Evolutionary conservation across 768 basidiomycete species (phyloP), one percentile per base, ranked within the genome.

Genomic region (Xanthoconium stramineum): DNA sequence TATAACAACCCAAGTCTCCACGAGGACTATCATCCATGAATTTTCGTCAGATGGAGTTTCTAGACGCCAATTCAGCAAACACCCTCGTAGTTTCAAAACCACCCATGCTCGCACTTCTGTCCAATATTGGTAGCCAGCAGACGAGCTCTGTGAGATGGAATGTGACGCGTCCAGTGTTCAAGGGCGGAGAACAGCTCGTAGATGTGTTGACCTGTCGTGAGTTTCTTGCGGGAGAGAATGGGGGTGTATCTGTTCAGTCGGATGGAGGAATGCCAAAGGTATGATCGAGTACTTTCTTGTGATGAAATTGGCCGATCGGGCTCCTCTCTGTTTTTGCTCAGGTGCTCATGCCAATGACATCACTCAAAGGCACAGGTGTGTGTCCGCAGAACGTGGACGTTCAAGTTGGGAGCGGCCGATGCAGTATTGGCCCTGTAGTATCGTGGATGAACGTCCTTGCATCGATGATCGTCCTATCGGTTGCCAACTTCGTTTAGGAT

Each of bases 41-140:
- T n/a, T n/a, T n/a, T n/a, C n/a, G 44, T 46, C 55, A 84, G 80
- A 74, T 79, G 62, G 70, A 73, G 48, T 81, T 83, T 64, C 65
- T 80, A 48, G 55, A 68, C 5, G 74, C 78, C 24, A 58, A 74
- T 33, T 67, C 76, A 33, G 56, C 71, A 5, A 71, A 75, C 49
- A 69, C 75, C 0, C 65, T 86, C 32, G 79, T 74, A 2, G 65
- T 84, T 36, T 82, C 75, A 38, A 86, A 86, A 60, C 75, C 77
- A 0, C 83, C 85, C 1, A 66, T 86, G 57, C 75, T 85, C 43
- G 70, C 80, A 7, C 76, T 85, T 35, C 64, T 85, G 57, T 80
- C 84, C 5, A 85, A 86, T 68, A 64, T 72, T 37, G 84, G 83
- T 35, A 73, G 65, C 50, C 57, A 65, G 45, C 71, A 72, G n/a